phyloP scores from a whole-genome alignment of 331 rosid genomes.

The Quercus phellos region DNA sequence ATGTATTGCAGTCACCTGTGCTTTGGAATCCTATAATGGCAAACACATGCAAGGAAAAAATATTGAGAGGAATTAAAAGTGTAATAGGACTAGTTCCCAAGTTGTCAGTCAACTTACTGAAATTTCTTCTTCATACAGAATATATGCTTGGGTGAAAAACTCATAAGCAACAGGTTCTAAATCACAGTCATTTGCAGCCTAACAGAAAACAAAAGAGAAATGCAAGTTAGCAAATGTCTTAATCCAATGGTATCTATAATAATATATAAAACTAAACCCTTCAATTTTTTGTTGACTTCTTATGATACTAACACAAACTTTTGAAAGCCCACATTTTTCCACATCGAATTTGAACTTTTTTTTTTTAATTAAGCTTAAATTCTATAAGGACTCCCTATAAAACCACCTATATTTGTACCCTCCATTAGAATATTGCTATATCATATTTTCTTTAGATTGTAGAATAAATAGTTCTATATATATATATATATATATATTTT shows the following conservation, averaged over 20 bases:
- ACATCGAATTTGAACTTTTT: no score
- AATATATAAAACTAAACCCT: no score
- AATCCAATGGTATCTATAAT: background rate
- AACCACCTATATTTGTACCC: no score
- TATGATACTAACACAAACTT: no score
- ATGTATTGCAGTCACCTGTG: slow-evolving; percentile 93
- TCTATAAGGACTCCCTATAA: no score
- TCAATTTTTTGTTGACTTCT: no score
- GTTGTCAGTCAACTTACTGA: slow-evolving; percentile 53
- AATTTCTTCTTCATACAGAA: slow-evolving; percentile 96
- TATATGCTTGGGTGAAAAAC: slow-evolving; percentile 95
- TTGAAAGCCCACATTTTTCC: no score
- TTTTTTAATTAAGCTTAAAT: no score
- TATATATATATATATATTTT: no score
- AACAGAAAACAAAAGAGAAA: slow-evolving; percentile 11
- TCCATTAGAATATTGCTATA: no score
- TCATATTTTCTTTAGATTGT: no score
- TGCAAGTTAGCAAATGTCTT: slow-evolving; percentile 18
- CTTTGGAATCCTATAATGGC: slow-evolving; percentile 76
- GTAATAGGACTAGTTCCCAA: background rate
- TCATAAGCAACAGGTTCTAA: slow-evolving; percentile 95
- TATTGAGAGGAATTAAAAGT: background rate
- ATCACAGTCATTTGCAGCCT: slow-evolving; percentile 99
- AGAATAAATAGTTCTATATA: no score
- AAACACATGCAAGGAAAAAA: slow-evolving; percentile 3